phyloP scores from a whole-genome alignment of 805 yeast genomes.

The Sugiyamaella smithiae region DNA sequence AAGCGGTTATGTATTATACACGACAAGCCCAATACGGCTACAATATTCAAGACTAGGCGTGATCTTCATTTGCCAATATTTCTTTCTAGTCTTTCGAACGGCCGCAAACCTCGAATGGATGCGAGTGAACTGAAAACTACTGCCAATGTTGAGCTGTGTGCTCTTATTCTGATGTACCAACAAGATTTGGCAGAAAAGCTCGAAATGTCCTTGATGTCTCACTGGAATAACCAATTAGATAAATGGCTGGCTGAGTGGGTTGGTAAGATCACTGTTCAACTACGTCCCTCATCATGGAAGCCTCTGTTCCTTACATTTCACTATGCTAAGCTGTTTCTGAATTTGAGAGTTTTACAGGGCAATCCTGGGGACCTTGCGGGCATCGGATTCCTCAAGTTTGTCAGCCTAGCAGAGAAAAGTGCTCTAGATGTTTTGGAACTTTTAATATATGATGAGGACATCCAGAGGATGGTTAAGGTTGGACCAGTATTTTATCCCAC shows the following conservation, averaged over 20 bases:
- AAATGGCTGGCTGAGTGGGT: conserved; percentile 26
- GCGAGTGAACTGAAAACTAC: conserved; percentile 19
- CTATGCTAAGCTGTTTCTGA: conserved; percentile 24
- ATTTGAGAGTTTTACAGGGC: conserved; percentile 18
- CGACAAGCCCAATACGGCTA: conserved; percentile 12
- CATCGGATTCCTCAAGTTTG: conserved; percentile 8
- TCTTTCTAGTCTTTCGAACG: conserved; percentile 9
- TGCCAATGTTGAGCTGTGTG: conserved; percentile 26
- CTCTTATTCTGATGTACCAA: conserved; percentile 22
- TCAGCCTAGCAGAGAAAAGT: conserved; percentile 23
- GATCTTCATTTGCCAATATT: conserved; percentile 14
- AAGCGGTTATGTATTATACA: conserved; percentile 25
- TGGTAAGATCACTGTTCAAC: conserved; percentile 20
- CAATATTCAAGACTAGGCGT: not conserved
- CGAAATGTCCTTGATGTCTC: conserved; percentile 12
- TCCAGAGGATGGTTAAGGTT: conserved; percentile 20
- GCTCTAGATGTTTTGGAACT: conserved; percentile 24
- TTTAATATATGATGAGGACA: conserved; percentile 23
- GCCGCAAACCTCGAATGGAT: conserved; percentile 5
- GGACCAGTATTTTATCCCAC: conserved; percentile 28
- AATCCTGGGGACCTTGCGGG: conserved; percentile 7
- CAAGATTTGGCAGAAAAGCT: conserved; percentile 18
- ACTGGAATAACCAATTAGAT: conserved; percentile 25
- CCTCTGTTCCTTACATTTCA: conserved; percentile 25
- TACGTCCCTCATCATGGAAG: conserved; percentile 24